Evolutionary conservation across 306 rosid genomes (phyloP).

Genomic region (Cucumis hystrix): DNA sequence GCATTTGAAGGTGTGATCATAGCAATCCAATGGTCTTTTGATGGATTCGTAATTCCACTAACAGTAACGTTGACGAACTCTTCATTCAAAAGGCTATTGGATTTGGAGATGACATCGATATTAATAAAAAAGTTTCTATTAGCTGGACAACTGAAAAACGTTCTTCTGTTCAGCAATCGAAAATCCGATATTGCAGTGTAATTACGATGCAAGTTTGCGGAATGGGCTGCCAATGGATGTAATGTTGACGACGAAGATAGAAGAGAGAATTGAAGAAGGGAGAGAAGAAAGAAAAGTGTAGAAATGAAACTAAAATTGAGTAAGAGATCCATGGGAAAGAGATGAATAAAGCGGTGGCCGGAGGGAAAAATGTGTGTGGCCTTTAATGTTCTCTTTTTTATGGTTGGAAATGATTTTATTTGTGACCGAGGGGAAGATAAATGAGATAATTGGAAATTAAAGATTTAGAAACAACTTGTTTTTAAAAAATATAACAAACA

Average conservation of each 20-base stretch:
- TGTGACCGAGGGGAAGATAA: neutral
- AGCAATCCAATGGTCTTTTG: constrained; percentile 50
- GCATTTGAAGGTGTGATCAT: constrained; percentile 76
- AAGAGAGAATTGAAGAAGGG: neutral
- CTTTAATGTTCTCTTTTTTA: neutral
- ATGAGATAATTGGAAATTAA: neutral
- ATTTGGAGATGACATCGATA: constrained; percentile 17
- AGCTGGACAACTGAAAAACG: constrained; percentile 21
- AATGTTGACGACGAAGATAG: neutral
- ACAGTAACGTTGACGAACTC: constrained; percentile 41
- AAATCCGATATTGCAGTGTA: constrained; percentile 60
- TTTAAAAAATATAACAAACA: too few relatives aligned
- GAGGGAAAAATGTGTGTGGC: neutral
- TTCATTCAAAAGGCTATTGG: constrained; percentile 31
- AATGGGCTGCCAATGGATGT: constrained; percentile 17
- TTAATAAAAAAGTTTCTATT: constrained; percentile 12
- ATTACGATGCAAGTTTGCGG: constrained; percentile 30
- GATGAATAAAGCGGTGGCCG: neutral
- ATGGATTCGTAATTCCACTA: constrained; percentile 36
- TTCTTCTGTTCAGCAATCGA: constrained; percentile 44
- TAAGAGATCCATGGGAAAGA: constrained; percentile 5
- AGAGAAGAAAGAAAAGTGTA: neutral
- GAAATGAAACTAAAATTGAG: neutral
- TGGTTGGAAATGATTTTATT: neutral
- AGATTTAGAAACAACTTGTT: too few relatives aligned